Conservation (phyloP, 768 basidiomycete species). For the Lentinula edodes region DNA sequence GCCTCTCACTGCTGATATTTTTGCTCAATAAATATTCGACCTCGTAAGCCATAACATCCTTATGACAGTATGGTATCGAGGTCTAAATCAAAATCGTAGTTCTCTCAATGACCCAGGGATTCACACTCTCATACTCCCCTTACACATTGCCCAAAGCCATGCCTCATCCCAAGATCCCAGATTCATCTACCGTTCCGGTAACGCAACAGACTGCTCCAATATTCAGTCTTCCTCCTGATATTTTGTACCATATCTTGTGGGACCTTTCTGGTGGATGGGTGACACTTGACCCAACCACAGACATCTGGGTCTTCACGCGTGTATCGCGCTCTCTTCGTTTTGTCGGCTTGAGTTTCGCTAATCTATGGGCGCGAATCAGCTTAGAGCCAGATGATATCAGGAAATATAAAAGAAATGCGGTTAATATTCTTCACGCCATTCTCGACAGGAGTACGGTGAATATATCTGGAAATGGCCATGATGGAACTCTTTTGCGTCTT, state of each 20-base stretch:
- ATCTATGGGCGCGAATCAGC: background rate
- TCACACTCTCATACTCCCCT: background rate
- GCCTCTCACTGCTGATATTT: background rate
- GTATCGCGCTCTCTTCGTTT: background rate
- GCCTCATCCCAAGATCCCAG: background rate
- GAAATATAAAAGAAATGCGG: background rate
- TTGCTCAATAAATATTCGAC: background rate
- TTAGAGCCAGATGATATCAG: background rate
- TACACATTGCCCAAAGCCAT: background rate
- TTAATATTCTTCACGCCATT: background rate
- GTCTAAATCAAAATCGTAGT: background rate
- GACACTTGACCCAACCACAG: slow-evolving; percentile 2
- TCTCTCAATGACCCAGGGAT: background rate
- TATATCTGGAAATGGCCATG: background rate
- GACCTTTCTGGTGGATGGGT: background rate
- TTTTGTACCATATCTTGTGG: background rate
- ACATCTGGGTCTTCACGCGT: slow-evolving; percentile 1
- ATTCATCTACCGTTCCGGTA: background rate
- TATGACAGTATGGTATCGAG: too few species aligned
- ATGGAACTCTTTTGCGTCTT: background rate
- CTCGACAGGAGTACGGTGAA: background rate
- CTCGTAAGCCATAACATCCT: background rate
- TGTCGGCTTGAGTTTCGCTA: background rate
- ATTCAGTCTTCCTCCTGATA: background rate
- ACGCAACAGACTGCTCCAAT: background rate